These are phyloP conservation scores for Leptographium galeiforme DNA, from an alignment of 2,329 filamentous ascomycete species.

Conservation along the genomic window DNA sequence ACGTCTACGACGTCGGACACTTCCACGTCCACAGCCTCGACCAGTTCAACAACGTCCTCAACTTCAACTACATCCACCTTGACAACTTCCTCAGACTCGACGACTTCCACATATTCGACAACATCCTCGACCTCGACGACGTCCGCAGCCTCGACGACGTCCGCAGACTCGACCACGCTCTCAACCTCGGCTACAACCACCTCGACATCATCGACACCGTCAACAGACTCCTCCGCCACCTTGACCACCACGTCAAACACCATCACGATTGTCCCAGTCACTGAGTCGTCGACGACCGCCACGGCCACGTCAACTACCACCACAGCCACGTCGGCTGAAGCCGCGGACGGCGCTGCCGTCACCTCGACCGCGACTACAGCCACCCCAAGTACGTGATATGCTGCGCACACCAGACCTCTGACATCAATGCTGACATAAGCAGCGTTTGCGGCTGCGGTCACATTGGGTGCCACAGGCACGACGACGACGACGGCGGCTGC, in stretches of 20 bases:
- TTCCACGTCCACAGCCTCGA: background rate
- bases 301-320: background rate
- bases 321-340: background rate
- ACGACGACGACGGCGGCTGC: conserved; percentile 1
- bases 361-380: conserved; percentile 1
- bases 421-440: too few relatives aligned
- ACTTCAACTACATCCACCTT: background rate
- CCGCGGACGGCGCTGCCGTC: conserved; percentile 5
- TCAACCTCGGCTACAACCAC: background rate
- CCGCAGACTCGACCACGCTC: background rate
- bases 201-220: background rate
- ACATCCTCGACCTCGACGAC: background rate
- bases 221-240: background rate
- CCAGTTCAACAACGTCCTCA: background rate
- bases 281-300: background rate
- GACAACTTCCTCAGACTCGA: background rate
- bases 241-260: background rate
- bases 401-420: too few relatives aligned
- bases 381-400: too few relatives aligned
- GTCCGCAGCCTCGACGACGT: background rate
- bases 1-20: background rate
- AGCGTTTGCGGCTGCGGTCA: too few relatives aligned
- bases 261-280: too few relatives aligned
- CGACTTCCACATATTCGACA: background rate
- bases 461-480: too few relatives aligned